Percentiles rank a stretch among this genome's conserved stretches.
Evolutionary conservation across 371 early-diverging fungal genomes (phyloP).

Genomic region (Mortierella sp.): DNA sequence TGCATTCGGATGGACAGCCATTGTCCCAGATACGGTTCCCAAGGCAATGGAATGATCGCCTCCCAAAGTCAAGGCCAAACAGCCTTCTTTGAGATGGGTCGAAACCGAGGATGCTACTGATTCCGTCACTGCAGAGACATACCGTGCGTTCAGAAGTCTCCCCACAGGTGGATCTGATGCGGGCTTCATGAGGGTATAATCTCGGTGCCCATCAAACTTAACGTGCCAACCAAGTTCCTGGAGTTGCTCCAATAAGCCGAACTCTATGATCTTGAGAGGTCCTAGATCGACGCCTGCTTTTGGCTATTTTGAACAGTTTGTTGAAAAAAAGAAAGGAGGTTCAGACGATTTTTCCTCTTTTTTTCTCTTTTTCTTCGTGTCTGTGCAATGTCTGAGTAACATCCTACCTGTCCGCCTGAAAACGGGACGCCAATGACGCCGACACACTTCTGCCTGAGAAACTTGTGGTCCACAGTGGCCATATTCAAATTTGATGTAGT

Average conservation of each 20-base stretch:
- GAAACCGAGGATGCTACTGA: slow-evolving; percentile 73
- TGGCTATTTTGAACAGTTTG: no score
- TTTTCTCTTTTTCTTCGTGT: no score
- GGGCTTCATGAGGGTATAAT: slow-evolving; percentile 63
- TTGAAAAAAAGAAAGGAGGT: neutral
- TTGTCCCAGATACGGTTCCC: slow-evolving; percentile 89
- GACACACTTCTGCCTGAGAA: slow-evolving; percentile 62
- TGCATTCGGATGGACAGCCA: slow-evolving; percentile 83
- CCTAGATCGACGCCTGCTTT: slow-evolving; percentile 92
- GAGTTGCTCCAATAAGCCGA: slow-evolving; percentile 85
- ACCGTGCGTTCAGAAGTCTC: slow-evolving; percentile 86
- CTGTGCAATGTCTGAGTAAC: no score
- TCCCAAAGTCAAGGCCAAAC: slow-evolving; percentile 90
- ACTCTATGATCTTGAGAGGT: slow-evolving; percentile 81
- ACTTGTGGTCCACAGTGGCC: slow-evolving; percentile 25
- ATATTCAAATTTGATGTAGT: no score
- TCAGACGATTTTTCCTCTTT: no score
- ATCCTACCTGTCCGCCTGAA: slow-evolving; percentile 75
- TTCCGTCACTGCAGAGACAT: slow-evolving; percentile 82
- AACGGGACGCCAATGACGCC: slow-evolving; percentile 82
- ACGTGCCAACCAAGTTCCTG: slow-evolving; percentile 82
- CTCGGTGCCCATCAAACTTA: slow-evolving; percentile 72
- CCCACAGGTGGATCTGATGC: slow-evolving; percentile 72
- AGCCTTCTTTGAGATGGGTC: slow-evolving; percentile 67
- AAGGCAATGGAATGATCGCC: slow-evolving; percentile 95